A percentile compares a stretch with the other conserved stretches of the same genome.
Evolutionary conservation across 1,284 basidiomycete genomes (phyloP).

Genomic region (Mycosarcoma maydis): DNA sequence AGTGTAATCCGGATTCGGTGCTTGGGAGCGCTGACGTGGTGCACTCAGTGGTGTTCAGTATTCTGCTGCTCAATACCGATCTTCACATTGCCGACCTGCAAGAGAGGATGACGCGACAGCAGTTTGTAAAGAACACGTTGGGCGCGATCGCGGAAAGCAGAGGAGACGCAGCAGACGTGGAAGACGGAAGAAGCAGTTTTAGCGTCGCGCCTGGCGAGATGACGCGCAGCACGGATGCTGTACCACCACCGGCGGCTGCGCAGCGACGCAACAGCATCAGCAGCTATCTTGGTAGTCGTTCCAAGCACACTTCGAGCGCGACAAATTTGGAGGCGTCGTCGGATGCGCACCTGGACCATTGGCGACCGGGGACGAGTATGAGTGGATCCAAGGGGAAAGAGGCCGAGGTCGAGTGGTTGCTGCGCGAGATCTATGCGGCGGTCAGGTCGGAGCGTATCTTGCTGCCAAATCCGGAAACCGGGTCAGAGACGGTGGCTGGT

Average conservation of each 20-base stretch:
- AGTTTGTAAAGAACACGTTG: constrained; percentile 93
- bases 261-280: constrained; percentile 20
- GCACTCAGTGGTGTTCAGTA: constrained; percentile 90
- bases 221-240: constrained; percentile 14
- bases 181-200: constrained; percentile 49
- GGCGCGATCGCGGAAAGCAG: constrained; percentile 73
- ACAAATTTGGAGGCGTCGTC: constrained; percentile 20
- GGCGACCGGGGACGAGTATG: constrained; percentile 11
- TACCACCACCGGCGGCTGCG: constrained; percentile 1
- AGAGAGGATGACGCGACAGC: constrained; percentile 88
- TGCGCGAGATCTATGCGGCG: constrained; percentile 89
- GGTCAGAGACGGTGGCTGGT: constrained; percentile 5
- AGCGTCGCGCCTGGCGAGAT: constrained; percentile 12
- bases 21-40: constrained; percentile 87
- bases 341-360: constrained; percentile 11
- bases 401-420: constrained; percentile 27
- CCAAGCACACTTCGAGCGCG: constrained; percentile 20
- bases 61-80: constrained; percentile 95
- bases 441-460: constrained; percentile 90
- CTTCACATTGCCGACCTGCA: constrained; percentile 91
- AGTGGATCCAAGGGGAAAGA: constrained; percentile 27
- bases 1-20: constrained; percentile 82
- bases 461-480: constrained; percentile 72
- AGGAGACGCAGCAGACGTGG: constrained; percentile 7
- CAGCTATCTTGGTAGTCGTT: constrained; percentile 20